Conservation (phyloP, 495 filamentous ascomycete species). For the Polyplosphaeria fusca region DNA sequence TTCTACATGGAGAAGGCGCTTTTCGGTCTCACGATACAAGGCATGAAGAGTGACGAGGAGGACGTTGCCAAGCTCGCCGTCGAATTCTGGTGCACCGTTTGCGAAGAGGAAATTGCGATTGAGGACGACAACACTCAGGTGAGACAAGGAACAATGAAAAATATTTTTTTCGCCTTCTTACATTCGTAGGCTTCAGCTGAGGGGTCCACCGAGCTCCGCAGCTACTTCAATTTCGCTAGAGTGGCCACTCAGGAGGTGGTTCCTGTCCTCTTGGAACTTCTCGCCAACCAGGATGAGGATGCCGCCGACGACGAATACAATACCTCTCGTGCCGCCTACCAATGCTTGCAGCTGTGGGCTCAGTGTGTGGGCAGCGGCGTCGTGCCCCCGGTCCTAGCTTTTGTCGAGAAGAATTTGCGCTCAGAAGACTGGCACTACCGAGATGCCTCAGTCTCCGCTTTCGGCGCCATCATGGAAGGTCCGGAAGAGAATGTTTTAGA, state of each 20-base stretch:
- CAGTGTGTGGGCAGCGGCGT: constrained; percentile 81
- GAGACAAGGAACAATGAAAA: constrained; percentile 19
- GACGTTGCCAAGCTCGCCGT: constrained; percentile 97
- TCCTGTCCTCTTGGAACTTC: constrained; percentile 79
- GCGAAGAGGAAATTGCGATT: constrained; percentile 95
- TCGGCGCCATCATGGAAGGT: constrained; percentile 98
- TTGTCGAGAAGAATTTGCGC: constrained; percentile 88
- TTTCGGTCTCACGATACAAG: constrained; percentile 96
- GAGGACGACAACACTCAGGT: constrained; percentile 94
- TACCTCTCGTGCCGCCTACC: constrained; percentile 88
- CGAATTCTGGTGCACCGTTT: constrained; percentile 99
- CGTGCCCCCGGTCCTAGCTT: constrained; percentile 76
- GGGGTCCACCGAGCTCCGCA: constrained; percentile 70
- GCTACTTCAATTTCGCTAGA: constrained; percentile 86
- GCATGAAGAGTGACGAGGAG: constrained; percentile 97
- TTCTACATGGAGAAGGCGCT: constrained; percentile 99
- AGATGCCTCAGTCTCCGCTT: constrained; percentile 96
- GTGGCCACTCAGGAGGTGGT: constrained; percentile 89
- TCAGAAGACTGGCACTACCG: constrained; percentile 87
- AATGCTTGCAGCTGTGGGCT: constrained; percentile 91
- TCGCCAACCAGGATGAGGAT: constrained; percentile 97
- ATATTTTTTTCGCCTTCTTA: background rate
- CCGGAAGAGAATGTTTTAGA: constrained; percentile 85
- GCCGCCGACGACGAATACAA: constrained; percentile 96
- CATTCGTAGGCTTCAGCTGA: constrained; percentile 56